Percentiles rank a stretch among this genome's conserved stretches.
phyloP scores from a whole-genome alignment of 345 rosid species.

The Camelina laxa region DNA sequence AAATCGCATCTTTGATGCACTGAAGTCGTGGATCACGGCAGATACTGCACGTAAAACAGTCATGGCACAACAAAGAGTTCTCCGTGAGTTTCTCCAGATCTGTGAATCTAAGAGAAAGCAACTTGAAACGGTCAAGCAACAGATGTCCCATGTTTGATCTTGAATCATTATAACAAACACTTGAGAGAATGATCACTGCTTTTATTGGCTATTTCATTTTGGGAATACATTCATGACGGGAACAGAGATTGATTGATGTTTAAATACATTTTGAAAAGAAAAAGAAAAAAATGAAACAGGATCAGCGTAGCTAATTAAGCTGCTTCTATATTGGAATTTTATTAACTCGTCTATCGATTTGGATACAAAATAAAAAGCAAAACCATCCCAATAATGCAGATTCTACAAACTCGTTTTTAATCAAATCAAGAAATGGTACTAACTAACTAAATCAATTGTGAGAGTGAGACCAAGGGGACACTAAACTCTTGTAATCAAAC shows the following conservation, averaged over 20 bases:
- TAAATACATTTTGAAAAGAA: conserved; percentile 8
- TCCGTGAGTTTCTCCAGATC: conserved; percentile 59
- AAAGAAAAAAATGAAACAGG: background rate
- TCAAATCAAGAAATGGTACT: background rate
- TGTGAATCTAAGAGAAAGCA: conserved; percentile 71
- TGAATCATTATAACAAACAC: background rate
- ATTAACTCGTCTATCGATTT: background rate
- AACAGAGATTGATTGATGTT: conserved; percentile 17
- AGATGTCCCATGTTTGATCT: conserved; percentile 58
- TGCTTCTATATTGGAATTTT: conserved; percentile 21
- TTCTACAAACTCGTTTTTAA: conserved; percentile 16
- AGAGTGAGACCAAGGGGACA: conserved; percentile 24
- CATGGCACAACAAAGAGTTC: conserved; percentile 47
- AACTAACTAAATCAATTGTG: conserved; percentile 27
- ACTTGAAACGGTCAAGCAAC: conserved; percentile 60
- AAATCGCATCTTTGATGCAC: conserved; percentile 56
- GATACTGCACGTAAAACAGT: conserved; percentile 66
- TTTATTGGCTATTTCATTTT: conserved; percentile 21
- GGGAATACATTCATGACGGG: conserved; percentile 6
- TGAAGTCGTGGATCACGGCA: conserved; percentile 65
- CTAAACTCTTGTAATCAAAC: conserved; percentile 39
- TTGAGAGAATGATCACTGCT: conserved; percentile 1
- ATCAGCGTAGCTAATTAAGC: background rate
- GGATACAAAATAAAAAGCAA: background rate
- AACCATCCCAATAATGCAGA: conserved; percentile 31